Conservation (phyloP, 108 stramenopile genomes). For the Conticribra weissflogii region DNA sequence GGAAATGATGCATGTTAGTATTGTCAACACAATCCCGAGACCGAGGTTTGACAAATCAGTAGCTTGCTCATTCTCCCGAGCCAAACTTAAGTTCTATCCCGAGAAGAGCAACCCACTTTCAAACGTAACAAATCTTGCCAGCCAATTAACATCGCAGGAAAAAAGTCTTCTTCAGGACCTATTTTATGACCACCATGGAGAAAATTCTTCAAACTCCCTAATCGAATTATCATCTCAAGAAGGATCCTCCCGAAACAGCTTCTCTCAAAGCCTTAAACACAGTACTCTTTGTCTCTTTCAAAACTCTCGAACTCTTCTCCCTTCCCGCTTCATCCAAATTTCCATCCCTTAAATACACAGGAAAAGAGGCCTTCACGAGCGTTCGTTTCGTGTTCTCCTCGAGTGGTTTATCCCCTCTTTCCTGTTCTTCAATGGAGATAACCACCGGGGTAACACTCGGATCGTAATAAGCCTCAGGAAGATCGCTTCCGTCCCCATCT, state of each 20-base stretch:
- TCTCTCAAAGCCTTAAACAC: slow-evolving; percentile 47
- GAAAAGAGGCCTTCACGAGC: slow-evolving; percentile 49
- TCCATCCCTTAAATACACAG: slow-evolving; percentile 43
- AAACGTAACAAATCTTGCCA: too few species aligned
- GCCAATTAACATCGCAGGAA: too few species aligned
- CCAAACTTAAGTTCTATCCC: too few species aligned
- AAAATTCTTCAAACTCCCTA: too few species aligned
- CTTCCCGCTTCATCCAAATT: slow-evolving; percentile 20
- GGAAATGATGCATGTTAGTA: too few species aligned
- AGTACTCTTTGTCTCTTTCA: slow-evolving; percentile 51
- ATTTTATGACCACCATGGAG: too few species aligned
- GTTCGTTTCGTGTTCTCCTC: slow-evolving; percentile 36
- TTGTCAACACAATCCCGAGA: too few species aligned
- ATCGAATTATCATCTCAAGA: slow-evolving; percentile 33
- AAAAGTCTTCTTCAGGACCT: too few species aligned
- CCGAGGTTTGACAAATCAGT: too few species aligned
- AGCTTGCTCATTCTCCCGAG: too few species aligned
- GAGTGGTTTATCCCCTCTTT: background rate
- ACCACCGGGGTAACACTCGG: slow-evolving; percentile 43
- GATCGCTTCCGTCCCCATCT: background rate
- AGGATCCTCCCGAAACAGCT: slow-evolving; percentile 47
- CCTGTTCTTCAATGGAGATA: slow-evolving; percentile 47
- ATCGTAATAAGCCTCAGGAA: slow-evolving; percentile 50
- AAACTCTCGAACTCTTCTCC: slow-evolving; percentile 7
- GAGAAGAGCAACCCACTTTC: too few species aligned